These are phyloP conservation scores for Linum usitatissimum DNA, from an alignment of 345 rosid genomes.

Conservation along the genomic window DNA sequence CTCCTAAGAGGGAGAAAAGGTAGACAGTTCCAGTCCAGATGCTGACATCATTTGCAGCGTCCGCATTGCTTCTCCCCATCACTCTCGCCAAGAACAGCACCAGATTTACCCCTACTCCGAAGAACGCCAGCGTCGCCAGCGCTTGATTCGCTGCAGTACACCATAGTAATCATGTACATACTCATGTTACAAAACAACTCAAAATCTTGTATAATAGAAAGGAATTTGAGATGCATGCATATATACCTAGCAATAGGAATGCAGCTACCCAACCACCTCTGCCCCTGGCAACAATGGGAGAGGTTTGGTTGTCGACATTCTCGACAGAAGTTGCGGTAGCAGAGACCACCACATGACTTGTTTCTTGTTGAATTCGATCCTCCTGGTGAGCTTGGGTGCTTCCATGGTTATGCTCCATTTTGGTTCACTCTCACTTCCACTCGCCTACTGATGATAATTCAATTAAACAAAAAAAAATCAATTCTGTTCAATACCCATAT, in stretches of 20 bases:
- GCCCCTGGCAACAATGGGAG: not conserved
- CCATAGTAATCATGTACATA: not conserved
- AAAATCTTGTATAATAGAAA: not conserved
- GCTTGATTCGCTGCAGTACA: conserved; percentile 58
- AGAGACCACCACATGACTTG: not conserved
- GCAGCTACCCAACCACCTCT: not conserved
- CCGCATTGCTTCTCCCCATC: conserved; percentile 59
- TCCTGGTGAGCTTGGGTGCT: not conserved
- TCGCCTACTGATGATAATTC: too few relatives aligned
- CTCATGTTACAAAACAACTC: too few relatives aligned
- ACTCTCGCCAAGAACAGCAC: conserved; percentile 80
- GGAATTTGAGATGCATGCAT: too few relatives aligned
- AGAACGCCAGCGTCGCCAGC: conserved; percentile 78
- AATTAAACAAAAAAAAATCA: too few relatives aligned
- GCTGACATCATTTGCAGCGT: conserved; percentile 79
- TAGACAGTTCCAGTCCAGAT: conserved; percentile 96
- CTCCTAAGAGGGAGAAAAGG: conserved; percentile 70
- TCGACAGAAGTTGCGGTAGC: not conserved
- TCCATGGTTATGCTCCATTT: not conserved
- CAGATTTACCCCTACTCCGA: conserved; percentile 83
- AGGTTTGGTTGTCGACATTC: not conserved
- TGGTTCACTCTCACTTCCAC: too few relatives aligned
- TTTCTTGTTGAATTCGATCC: not conserved
- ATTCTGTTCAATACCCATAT: too few relatives aligned
- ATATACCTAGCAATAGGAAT: not conserved